A percentile compares a stretch with the other conserved stretches of the same genome.
phyloP scores from a whole-genome alignment of 1,284 basidiomycete species.

The Ustilago shanxiensis region DNA sequence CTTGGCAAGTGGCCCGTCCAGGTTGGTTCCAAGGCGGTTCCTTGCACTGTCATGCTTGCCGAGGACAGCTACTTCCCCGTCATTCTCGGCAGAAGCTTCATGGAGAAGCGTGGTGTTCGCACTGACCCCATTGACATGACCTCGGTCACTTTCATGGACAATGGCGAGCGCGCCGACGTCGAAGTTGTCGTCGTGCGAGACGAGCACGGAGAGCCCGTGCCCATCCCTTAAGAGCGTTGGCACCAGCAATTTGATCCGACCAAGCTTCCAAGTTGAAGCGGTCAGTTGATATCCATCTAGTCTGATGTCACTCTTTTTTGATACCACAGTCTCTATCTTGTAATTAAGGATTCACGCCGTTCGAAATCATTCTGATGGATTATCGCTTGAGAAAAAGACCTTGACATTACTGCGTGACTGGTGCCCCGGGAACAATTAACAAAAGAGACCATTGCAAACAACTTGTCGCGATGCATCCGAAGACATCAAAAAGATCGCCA shows the following conservation, averaged over 20 bases:
- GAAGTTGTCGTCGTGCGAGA: slow-evolving; percentile 69
- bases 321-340: slow-evolving; percentile 29
- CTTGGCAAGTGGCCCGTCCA: slow-evolving; percentile 72
- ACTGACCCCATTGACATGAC: slow-evolving; percentile 79
- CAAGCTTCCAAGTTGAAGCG: not conserved
- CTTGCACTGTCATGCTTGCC: slow-evolving; percentile 76
- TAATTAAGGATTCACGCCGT: slow-evolving; percentile 25
- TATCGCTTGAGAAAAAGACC: not conserved
- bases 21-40: slow-evolving; percentile 73
- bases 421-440: no score
- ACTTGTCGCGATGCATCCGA: not conserved
- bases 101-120: slow-evolving; percentile 87
- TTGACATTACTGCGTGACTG: slow-evolving; percentile 15
- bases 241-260: not conserved
- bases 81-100: slow-evolving; percentile 91
- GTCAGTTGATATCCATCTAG: not conserved
- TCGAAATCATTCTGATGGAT: not conserved
- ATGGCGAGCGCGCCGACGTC: slow-evolving; percentile 79
- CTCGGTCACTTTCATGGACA: slow-evolving; percentile 88
- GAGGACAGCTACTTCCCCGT: slow-evolving; percentile 98
- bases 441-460: slow-evolving; percentile 3
- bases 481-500: not conserved
- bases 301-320: slow-evolving; percentile 8
- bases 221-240: slow-evolving; percentile 56
- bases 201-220: slow-evolving; percentile 68